A percentile compares a stretch with the other conserved stretches of the same genome.
These are phyloP conservation scores for Uncinocarpus reesii DNA, from an alignment of 2,329 filamentous ascomycete species.

Conservation along the genomic window DNA sequence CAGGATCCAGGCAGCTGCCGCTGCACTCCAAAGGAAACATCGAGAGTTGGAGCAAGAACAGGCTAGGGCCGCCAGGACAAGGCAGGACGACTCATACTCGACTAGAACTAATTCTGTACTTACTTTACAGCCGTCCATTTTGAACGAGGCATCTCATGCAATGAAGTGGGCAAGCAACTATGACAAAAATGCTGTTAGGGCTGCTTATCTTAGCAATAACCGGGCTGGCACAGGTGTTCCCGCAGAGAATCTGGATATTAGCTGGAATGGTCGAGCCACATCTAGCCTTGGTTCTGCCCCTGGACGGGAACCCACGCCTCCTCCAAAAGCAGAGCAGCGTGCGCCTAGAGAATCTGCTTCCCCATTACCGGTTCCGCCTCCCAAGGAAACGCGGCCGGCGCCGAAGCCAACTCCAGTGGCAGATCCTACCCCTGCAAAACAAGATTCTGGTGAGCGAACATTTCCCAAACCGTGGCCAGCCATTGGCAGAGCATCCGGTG, in stretches of 20 bases:
- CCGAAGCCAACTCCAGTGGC: conserved; percentile 4
- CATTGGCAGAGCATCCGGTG: conserved; percentile 27
- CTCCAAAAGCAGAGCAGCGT: conserved; percentile 10
- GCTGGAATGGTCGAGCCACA: conserved; percentile 28
- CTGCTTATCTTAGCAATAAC: conserved; percentile 70
- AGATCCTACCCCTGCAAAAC: conserved; percentile 15
- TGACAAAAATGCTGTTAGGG: conserved; percentile 75
- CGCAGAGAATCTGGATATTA: conserved; percentile 35
- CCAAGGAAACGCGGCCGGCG: conserved; percentile 3
- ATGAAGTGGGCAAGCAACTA: conserved; percentile 97
- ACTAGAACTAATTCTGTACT: conserved; percentile 81
- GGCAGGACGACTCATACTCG: conserved; percentile 44
- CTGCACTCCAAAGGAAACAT: conserved; percentile 65
- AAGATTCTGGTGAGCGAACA: conserved; percentile 20
- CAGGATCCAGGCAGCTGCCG: conserved; percentile 82
- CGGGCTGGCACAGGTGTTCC: conserved; percentile 58
- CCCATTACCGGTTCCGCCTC: not conserved
- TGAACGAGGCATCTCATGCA: conserved; percentile 79
- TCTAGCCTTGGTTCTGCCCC: not conserved
- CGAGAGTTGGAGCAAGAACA: conserved; percentile 46
- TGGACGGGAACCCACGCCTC: not conserved
- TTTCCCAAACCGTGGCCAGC: conserved; percentile 21
- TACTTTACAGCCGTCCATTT: conserved; percentile 72
- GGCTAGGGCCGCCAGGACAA: conserved; percentile 45
- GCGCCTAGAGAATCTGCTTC: not conserved